These are phyloP conservation scores for Heliamphora exappendiculata DNA, from an alignment of 148 eudicot genomes.

Conservation along the genomic window DNA sequence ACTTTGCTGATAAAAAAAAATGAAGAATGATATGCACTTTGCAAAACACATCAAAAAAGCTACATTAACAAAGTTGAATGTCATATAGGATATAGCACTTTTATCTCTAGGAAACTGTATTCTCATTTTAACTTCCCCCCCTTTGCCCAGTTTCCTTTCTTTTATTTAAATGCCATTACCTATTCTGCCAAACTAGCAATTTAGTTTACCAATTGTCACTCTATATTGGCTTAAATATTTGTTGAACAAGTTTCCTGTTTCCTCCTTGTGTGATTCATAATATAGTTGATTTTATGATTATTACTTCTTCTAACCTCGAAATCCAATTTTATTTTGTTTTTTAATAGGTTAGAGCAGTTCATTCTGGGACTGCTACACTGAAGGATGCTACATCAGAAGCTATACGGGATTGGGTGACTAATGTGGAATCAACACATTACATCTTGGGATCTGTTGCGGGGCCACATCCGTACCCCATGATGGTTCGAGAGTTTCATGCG, in stretches of 20 bases:
- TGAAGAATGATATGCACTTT: too few species aligned
- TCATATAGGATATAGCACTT: background rate
- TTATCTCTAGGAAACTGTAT: too few species aligned
- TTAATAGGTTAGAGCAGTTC: constrained; percentile 78
- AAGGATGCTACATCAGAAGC: constrained; percentile 99
- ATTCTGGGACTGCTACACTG: constrained; percentile 91
- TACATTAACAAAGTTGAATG: background rate
- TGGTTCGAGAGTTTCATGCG: constrained; percentile 91
- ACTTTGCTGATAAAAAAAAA: too few species aligned
- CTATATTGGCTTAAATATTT: background rate
- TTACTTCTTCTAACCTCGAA: background rate
- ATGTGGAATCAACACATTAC: constrained; percentile 95
- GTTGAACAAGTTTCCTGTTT: background rate
- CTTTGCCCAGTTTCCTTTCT: background rate
- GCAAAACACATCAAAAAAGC: background rate
- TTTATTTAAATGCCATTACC: background rate
- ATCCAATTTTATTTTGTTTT: constrained; percentile 2
- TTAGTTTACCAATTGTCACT: background rate
- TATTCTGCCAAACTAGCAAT: background rate
- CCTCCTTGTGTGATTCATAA: background rate
- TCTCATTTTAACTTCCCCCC: background rate
- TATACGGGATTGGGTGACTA: constrained; percentile 96
- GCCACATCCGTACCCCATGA: constrained; percentile 91
- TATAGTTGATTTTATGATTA: background rate
- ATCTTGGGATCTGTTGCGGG: constrained; percentile 96